Conservation (phyloP, 1,139 yeast species). For the Magnusiomyces fungicola region DNA sequence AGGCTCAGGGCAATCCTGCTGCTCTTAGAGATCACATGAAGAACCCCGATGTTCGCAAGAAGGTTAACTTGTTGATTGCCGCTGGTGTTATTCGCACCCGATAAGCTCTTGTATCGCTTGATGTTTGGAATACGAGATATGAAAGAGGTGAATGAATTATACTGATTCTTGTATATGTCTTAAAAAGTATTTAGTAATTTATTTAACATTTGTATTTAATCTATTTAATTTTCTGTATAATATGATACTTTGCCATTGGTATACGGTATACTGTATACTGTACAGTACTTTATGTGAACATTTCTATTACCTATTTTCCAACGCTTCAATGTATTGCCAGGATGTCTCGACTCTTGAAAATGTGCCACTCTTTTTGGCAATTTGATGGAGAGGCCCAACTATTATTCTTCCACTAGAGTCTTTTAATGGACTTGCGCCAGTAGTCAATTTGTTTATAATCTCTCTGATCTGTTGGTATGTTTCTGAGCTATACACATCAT, state of each 20-base stretch:
- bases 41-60: slow-evolving; percentile 86
- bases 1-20: slow-evolving; percentile 93
- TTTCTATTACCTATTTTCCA: slow-evolving; percentile 4
- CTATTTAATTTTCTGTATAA: too few species aligned
- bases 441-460: slow-evolving; percentile 10
- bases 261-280: too few species aligned
- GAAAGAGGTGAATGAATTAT: too few species aligned
- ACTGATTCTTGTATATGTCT: too few species aligned
- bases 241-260: too few species aligned
- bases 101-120: too few species aligned
- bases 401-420: slow-evolving; percentile 3
- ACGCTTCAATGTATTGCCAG: slow-evolving; percentile 21
- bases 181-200: too few species aligned
- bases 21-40: slow-evolving; percentile 97
- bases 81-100: slow-evolving; percentile 97
- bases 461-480: slow-evolving; percentile 15
- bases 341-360: slow-evolving; percentile 18
- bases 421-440: neutral
- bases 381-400: slow-evolving; percentile 1
- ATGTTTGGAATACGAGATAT: too few species aligned
- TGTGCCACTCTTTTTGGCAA: slow-evolving; percentile 7
- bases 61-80: slow-evolving; percentile 84
- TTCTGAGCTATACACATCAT: neutral
- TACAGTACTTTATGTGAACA: too few species aligned
- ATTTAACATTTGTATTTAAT: too few species aligned